These are phyloP conservation scores for Schizophyllum commune DNA, from an alignment of 1,284 basidiomycete genomes.

Conservation along the genomic window DNA sequence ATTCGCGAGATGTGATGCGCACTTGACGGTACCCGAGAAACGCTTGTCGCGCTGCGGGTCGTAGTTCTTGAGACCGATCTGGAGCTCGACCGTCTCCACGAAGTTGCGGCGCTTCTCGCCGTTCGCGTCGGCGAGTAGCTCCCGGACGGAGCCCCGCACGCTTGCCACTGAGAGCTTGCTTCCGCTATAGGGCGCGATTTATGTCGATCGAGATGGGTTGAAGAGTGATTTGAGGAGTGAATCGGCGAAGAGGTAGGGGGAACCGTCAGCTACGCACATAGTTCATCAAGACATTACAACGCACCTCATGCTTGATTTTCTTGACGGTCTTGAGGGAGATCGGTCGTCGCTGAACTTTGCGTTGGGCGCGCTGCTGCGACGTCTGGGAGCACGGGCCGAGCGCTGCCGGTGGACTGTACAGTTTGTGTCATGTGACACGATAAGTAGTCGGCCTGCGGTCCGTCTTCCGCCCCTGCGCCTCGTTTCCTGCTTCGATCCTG, in stretches of 20 bases:
- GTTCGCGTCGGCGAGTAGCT: slow-evolving; percentile 68
- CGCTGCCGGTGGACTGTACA: not conserved
- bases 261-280: not conserved
- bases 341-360: not conserved
- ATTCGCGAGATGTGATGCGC: slow-evolving; percentile 13
- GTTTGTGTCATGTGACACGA: not conserved
- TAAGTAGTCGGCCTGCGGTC: no score
- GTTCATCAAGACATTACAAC: not conserved
- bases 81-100: slow-evolving; percentile 91
- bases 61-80: slow-evolving; percentile 98
- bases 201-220: not conserved
- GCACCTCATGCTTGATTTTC: not conserved
- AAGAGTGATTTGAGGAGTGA: not conserved
- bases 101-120: slow-evolving; percentile 88
- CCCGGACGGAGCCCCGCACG: slow-evolving; percentile 95
- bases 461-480: no score
- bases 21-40: slow-evolving; percentile 98
- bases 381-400: not conserved
- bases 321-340: not conserved
- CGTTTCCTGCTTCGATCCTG: no score
- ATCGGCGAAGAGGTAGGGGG: not conserved
- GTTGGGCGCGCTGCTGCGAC: not conserved
- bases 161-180: slow-evolving; percentile 94
- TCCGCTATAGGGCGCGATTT: slow-evolving; percentile 10
- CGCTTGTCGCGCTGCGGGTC: slow-evolving; percentile 93